Evolutionary conservation across 495 filamentous ascomycete species (phyloP).

Genomic region (Mytilinidion resinicola): DNA sequence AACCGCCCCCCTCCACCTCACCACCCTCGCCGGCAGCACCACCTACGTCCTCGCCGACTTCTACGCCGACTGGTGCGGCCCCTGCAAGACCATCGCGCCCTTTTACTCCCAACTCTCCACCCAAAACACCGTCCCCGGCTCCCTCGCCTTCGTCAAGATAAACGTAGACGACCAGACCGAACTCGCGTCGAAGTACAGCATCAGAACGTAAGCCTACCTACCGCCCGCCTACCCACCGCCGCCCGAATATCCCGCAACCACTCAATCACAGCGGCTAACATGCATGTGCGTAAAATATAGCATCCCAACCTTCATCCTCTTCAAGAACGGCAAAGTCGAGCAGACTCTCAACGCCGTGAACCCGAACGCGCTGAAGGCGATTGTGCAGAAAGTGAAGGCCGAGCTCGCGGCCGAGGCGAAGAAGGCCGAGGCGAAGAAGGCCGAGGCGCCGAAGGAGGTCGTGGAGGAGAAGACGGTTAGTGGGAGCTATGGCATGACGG

Average conservation of each 20-base stretch:
- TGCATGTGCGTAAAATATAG: neutral
- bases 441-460: neutral
- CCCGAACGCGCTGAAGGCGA: constrained; percentile 14
- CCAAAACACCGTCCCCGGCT: constrained; percentile 2
- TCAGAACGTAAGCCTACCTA: constrained; percentile 17
- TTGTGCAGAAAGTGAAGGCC: constrained; percentile 14
- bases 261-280: neutral
- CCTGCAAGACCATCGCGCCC: constrained; percentile 29
- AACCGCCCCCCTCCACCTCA: constrained; percentile 21
- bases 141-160: constrained; percentile 27
- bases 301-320: constrained; percentile 31
- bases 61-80: constrained; percentile 30
- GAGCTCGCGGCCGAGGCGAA: neutral
- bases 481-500: constrained; percentile 27
- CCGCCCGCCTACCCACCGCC: no score
- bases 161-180: constrained; percentile 26
- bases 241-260: no score
- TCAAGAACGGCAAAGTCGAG: constrained; percentile 19
- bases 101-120: constrained; percentile 24
- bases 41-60: constrained; percentile 28
- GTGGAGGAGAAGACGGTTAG: constrained; percentile 25
- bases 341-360: constrained; percentile 23
- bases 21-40: constrained; percentile 16
- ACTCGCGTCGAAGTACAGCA: constrained; percentile 17
- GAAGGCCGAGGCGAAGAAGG: neutral